Base-by-base conservation (phyloP, 1,139 yeast genomes). In the Pichia sp. region DNA sequence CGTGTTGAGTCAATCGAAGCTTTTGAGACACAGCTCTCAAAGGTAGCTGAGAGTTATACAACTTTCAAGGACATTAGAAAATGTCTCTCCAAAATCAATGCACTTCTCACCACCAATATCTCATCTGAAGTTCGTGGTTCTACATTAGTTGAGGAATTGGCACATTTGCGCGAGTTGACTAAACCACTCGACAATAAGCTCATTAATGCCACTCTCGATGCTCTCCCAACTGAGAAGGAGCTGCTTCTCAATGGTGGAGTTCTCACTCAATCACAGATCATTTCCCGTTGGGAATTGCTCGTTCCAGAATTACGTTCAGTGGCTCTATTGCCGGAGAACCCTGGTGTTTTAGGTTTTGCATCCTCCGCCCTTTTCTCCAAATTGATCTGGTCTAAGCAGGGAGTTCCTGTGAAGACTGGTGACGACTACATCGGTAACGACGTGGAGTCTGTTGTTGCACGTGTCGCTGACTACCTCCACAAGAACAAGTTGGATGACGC, bases 301-400 rank as follows among this genome's bases (percentile, higher is more conserved):
- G 79, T 74, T 16, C 94, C 94, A 15, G 95, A 88, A 61, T 75
- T 91, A 55, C 79, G 95, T 60, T 77, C 87, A 21, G 91, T 94
- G 9, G 79, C 96, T 11, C 64, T 55, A 22, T 41, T 54, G 25
- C 97, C 97, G 35, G 94, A 94, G 50, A 84, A 88, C 57, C 95
- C 98, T 22, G 98, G 98, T 52, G 73, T 91, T 41, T 73, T 91
- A 51, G 97, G 96, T 29, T 96, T 91, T 60, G 60, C 87, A 36
- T 72, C 94, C 9, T 88, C 97, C 12, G 64, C 72, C 45, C 40
- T 86, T 9, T 84, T 88, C 55, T 82, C 95, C 33, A 74, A 74
- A 52, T 71, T 88, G 41, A 69, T 91, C 52, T 69, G 86, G 51
- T 58, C 71, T 33, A 80, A 79, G 58, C 56, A 63, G 32, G 88